Evolutionary conservation across 2,329 filamentous ascomycete genomes (phyloP), one percentile per base, ranked within the genome.

Genomic region (Leptosphaerulina australis): DNA sequence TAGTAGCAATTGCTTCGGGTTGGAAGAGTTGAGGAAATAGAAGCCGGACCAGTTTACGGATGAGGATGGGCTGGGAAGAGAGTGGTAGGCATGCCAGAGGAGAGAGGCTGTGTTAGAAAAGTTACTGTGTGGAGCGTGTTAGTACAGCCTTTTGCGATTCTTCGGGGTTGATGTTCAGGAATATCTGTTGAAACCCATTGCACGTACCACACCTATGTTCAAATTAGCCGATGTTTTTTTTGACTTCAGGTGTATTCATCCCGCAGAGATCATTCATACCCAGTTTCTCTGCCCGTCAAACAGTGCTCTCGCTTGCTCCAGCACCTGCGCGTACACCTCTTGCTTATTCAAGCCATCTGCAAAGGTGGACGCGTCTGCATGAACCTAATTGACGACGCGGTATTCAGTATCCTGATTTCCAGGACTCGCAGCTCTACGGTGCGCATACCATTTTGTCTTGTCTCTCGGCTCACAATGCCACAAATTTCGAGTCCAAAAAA

Each of bases 301-400:
- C 1, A 94, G 76, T 1, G 84, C 84, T 55, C 83, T 79, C 0
- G 87, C 85, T 67, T 91, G 86, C 41, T 87, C 78, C 10, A 91
- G 74, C 1, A 93, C 84, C 63, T 92, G 88, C 56, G 82, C 79
- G 59, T 92, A 92, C 18, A 87, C 88, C 55, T 89, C 83, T 50
- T 83, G 78, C 72, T 92, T 93, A 44, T 80, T 83, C 53, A 90
- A 72, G 58, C 83, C 84, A 11, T 79, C 67, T 38, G 77, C 79
- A 72, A 93, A 93, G 63, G 84, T 90, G 43, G 88, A 89, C 3
- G 88, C 84, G 68, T 93, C 88, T 41, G 90, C 89, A 75, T 93
- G 90, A 50, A 90, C 87, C 87, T 63, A n/a, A n/a, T n/a, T n/a
- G 35, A 26, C 44, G 18, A 31, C 18, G 24, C 38, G 50, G 50